Evolutionary conservation across 371 early-diverging fungal species (phyloP).

Genomic region (Phascolomyces articulosus): DNA sequence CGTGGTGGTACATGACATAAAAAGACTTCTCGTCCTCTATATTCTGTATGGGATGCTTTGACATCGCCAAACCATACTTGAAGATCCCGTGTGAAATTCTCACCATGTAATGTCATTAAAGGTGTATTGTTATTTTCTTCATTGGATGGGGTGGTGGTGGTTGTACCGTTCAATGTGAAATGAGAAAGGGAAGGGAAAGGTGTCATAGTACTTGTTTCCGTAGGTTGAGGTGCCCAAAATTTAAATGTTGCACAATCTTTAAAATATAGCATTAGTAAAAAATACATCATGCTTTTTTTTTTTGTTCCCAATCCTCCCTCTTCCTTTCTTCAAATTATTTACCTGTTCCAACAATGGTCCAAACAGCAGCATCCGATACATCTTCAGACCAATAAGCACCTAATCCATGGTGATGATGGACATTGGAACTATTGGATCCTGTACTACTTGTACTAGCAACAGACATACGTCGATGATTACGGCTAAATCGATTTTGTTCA

Average conservation of each 20-base stretch:
- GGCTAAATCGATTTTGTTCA: constrained; percentile 4
- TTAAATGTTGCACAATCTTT: constrained; percentile 73
- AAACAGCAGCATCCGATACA: constrained; percentile 84
- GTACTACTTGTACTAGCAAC: constrained; percentile 21
- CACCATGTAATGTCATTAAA: constrained; percentile 37
- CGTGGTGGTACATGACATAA: constrained; percentile 37
- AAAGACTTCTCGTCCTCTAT: constrained; percentile 38
- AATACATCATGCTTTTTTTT: background rate
- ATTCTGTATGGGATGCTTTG: constrained; percentile 33
- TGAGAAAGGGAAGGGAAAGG: constrained; percentile 22
- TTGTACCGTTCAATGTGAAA: constrained; percentile 15
- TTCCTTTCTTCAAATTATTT: background rate
- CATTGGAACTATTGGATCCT: constrained; percentile 6
- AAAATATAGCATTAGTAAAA: background rate
- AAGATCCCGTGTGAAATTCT: constrained; percentile 71
- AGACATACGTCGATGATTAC: constrained; percentile 14
- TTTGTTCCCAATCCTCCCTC: background rate
- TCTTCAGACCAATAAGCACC: constrained; percentile 78
- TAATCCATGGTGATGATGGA: constrained; percentile 18
- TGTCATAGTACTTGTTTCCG: background rate
- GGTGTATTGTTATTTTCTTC: background rate
- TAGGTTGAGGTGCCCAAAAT: constrained; percentile 55
- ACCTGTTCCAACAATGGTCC: constrained; percentile 87
- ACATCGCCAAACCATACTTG: constrained; percentile 71
- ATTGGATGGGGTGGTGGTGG: too few relatives aligned